A percentile compares a stretch with the other conserved stretches of the same genome.
Evolutionary conservation across 345 rosid genomes (phyloP).

Genomic region (Carallia pectinifolia): DNA sequence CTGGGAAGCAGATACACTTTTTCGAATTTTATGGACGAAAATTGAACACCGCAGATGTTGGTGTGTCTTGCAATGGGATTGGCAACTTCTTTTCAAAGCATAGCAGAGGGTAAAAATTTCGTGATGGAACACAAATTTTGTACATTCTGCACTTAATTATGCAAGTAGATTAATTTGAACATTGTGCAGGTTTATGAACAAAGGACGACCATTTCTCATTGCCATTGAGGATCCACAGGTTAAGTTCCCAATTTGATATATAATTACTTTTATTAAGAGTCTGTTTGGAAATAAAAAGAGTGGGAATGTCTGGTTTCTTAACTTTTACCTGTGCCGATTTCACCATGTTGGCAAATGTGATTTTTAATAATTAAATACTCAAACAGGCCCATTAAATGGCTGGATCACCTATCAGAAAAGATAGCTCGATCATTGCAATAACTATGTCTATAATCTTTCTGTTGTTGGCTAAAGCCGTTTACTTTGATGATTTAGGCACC

Average conservation of each 20-base stretch:
- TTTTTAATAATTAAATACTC: background rate
- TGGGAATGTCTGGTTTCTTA: background rate
- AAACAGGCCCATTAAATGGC: background rate
- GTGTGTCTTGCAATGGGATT: constrained; percentile 69
- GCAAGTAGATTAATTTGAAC: too few species aligned
- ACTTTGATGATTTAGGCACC: constrained; percentile 52
- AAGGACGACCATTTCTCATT: constrained; percentile 64
- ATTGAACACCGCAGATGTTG: constrained; percentile 74
- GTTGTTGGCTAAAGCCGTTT: constrained; percentile 3
- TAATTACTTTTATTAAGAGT: background rate
- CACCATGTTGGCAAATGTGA: background rate
- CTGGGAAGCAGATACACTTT: constrained; percentile 60
- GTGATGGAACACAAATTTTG: background rate
- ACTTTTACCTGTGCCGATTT: background rate
- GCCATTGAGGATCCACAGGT: constrained; percentile 98
- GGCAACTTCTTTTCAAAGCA: constrained; percentile 72
- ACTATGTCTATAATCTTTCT: background rate
- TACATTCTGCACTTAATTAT: constrained; percentile 1
- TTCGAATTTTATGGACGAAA: constrained; percentile 88
- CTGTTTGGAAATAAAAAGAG: constrained; percentile 13
- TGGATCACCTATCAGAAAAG: background rate
- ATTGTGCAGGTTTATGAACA: constrained; percentile 50
- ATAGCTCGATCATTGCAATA: background rate
- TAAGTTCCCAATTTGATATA: constrained; percentile 13
- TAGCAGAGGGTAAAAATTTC: constrained; percentile 58